Base-by-base conservation (phyloP, 371 early-diverging fungal genomes). In the Mortierella sp. region DNA sequence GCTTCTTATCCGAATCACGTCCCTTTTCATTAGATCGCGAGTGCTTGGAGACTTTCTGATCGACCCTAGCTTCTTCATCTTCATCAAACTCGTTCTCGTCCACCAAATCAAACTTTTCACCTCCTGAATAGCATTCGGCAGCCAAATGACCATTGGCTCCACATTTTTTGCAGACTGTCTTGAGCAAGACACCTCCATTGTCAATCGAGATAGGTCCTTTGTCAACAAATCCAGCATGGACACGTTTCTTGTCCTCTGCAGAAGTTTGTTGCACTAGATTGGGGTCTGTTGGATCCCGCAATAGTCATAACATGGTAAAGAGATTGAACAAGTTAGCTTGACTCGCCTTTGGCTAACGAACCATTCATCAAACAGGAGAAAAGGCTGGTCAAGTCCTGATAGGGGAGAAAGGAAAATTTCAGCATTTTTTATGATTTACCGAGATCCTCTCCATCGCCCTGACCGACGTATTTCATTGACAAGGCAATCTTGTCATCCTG, bases 401-500 rank as follows among this genome's bases (percentile, higher is more conserved):
- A n/a, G n/a, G n/a, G n/a, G n/a, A n/a, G n/a, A n/a, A n/a, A n/a
- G n/a, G n/a, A n/a, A n/a, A n/a, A n/a, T 9, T 37, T 37, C 37
- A 37, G 9, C 37, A 37, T 37, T 3, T 37, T 37, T 9, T 37
- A 9, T n/a, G n/a, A n/a, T 65, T 45, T 68, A 71, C 76, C 76
- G 18, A 76, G 72, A 53, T 76, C 77, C 14, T 65, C 61, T 4
- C 77, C 77, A 53, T 53, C 57, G 37, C 77, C 72, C 52, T 76
- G 77, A 43, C 55, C 67, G 21, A 76, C 77, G 62, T 76, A 64
- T 46, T 76, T 76, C 77, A 76, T 76, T 23, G 77, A 76, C 15
- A 76, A 53, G 21, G 77, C 68, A 29, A 76, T 72, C 59, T 76
- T 76, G 51, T 67, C 66, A n/a, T 76, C 77, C 69, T 76, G 77